Base-by-base conservation (phyloP, 495 filamentous ascomycete species). In the Aspergillus sparsus region DNA sequence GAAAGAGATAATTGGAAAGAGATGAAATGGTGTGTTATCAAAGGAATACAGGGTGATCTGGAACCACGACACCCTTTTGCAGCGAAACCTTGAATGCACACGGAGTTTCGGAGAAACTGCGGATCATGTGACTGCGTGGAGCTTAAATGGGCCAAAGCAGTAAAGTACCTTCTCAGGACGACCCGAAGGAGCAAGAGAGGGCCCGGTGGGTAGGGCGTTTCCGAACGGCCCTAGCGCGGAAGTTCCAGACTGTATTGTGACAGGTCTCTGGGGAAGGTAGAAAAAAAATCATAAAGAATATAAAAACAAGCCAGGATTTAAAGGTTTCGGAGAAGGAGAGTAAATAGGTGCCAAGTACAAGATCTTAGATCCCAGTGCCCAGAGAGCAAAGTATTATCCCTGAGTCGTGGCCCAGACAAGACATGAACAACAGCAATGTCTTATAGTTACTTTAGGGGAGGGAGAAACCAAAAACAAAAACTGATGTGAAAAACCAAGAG, bases 171-270 rank as follows among this genome's bases (percentile, higher is more conserved):
- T 33, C 21, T 32, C 47, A 60, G 37, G 57, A 44, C 49, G 57
- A 53, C 49, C 57, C 57, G 49, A 42, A 44, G 55, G 58, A 42
- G 39, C 34, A 47, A 7, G 49, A 51, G 49, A 51, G 49, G 49
- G 33, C 49, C 49, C 49, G 49, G 49, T 32, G 21, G 49, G 49
- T 51, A 33, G 21, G 41, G 31, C 41, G 57, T 42, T 53, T 60
- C 57, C 57, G 57, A 60, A 53, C 49, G 57, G 57, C 41, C 58
- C 58, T 60, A 60, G 58, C 50, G 58, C 58, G 12, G 37, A 54
- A 33, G 32, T 54, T 37, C 57, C 57, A 54, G 44, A 60, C 11
- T 47, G 57, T 60, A 54, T 41, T 6, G 36, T 35, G 35, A 60
- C 39, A 54, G 33, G 10, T 27, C 21, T 52, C 31, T 35, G 50